Conservation (phyloP, 257 asterid species). For the Solanum arcanum region DNA sequence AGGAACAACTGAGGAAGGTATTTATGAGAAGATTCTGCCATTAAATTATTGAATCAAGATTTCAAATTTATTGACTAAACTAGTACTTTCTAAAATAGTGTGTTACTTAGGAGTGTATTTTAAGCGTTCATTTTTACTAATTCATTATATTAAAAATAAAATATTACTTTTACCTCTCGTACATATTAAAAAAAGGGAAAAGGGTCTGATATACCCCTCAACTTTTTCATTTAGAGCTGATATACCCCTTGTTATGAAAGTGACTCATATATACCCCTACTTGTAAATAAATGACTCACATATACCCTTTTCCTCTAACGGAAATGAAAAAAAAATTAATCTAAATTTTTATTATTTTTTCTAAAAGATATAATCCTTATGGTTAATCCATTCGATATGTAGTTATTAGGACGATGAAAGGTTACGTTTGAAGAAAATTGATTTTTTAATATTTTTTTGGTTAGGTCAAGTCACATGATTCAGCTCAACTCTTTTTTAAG, state of each 20-base stretch:
- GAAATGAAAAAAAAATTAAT: too few relatives aligned
- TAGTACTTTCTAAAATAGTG: background rate
- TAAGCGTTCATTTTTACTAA: background rate
- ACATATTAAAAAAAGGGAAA: background rate
- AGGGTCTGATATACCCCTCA: too few relatives aligned
- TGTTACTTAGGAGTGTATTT: background rate
- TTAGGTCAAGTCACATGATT: background rate
- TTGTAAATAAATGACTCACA: too few relatives aligned
- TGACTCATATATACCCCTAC: too few relatives aligned
- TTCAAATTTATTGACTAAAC: background rate
- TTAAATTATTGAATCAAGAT: background rate
- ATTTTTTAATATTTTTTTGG: background rate
- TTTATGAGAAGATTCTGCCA: conserved; percentile 3
- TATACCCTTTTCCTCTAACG: too few relatives aligned
- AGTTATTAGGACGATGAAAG: background rate
- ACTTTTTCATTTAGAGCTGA: too few relatives aligned
- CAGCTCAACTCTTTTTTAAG: background rate
- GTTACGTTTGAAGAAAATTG: background rate
- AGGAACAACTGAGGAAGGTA: conserved; percentile 12
- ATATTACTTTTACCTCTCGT: background rate
- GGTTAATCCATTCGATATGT: background rate
- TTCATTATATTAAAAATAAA: background rate
- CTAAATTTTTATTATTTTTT: too few relatives aligned
- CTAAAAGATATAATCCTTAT: background rate
- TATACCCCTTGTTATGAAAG: too few relatives aligned